Evolutionary conservation across 2,329 filamentous ascomycete genomes (phyloP).

Genomic region (Neopestalotiopsis clavispora): DNA sequence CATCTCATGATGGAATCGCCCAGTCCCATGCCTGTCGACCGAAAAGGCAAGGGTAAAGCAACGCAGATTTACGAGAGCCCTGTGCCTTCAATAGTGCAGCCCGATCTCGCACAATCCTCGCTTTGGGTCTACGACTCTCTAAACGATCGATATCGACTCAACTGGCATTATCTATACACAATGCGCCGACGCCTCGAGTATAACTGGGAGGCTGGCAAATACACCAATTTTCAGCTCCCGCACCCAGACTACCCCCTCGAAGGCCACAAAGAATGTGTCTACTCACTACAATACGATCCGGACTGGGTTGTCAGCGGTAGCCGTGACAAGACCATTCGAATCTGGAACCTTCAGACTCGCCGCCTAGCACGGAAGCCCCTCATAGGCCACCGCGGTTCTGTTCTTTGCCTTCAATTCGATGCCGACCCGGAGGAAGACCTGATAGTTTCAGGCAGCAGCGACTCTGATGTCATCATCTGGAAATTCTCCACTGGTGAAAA

Average conservation of each 20-base stretch:
- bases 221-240: constrained; percentile 86
- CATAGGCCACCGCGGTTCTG: constrained; percentile 79
- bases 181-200: constrained; percentile 83
- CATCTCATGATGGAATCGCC: constrained; percentile 41
- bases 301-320: constrained; percentile 93
- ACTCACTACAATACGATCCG: constrained; percentile 87
- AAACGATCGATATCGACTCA: constrained; percentile 66
- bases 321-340: constrained; percentile 82
- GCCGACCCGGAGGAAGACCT: constrained; percentile 85
- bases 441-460: constrained; percentile 94
- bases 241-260: constrained; percentile 81
- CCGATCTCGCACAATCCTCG: constrained; percentile 45
- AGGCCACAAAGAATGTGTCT: constrained; percentile 90
- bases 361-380: constrained; percentile 78
- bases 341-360: constrained; percentile 87
- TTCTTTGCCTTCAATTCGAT: constrained; percentile 95
- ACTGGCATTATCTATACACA: constrained; percentile 93
- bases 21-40: constrained; percentile 33
- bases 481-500: constrained; percentile 88
- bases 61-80: constrained; percentile 22
- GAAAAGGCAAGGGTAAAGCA: constrained; percentile 43
- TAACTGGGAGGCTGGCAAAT: constrained; percentile 88
- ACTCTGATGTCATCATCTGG: constrained; percentile 91
- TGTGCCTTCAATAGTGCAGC: constrained; percentile 17
- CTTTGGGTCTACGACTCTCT: constrained; percentile 56